phyloP scores from a whole-genome alignment of 768 basidiomycete species.

The Auriscalpium microsporum region DNA sequence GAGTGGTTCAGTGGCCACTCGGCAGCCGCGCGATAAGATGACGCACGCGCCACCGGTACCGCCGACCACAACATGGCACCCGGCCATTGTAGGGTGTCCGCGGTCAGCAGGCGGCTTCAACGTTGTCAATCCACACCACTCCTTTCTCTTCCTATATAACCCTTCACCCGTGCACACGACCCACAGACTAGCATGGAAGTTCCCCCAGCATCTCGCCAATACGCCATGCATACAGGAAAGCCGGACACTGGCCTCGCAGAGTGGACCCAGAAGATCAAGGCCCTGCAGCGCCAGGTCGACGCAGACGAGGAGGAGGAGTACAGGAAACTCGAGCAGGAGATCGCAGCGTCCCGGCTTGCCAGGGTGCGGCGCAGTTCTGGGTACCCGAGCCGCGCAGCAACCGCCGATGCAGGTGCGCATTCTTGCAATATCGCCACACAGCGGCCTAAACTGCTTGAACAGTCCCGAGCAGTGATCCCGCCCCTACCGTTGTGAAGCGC shows the following conservation, averaged over 20 bases:
- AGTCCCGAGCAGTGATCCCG: background rate
- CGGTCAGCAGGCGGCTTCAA: too few relatives aligned
- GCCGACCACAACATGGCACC: too few relatives aligned
- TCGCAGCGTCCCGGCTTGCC: slow-evolving; percentile 41
- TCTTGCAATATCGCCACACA: background rate
- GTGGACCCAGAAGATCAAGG: slow-evolving; percentile 76
- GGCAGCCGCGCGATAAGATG: too few relatives aligned
- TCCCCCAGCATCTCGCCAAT: slow-evolving; percentile 10
- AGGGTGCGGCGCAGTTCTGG: slow-evolving; percentile 35
- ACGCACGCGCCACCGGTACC: too few relatives aligned
- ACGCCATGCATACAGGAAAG: slow-evolving; percentile 20
- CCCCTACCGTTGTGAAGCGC: background rate
- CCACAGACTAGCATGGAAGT: slow-evolving; percentile 7
- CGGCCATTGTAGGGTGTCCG: too few relatives aligned
- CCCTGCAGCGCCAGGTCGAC: slow-evolving; percentile 72
- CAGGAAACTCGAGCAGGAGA: slow-evolving; percentile 50
- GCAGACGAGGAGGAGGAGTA: slow-evolving; percentile 75
- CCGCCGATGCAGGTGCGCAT: slow-evolving; percentile 23
- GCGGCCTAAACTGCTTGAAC: too few relatives aligned
- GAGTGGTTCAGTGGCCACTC: too few relatives aligned
- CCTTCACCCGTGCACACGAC: background rate
- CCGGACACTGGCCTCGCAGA: slow-evolving; percentile 66
- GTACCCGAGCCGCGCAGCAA: slow-evolving; percentile 29
- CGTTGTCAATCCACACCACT: too few relatives aligned
- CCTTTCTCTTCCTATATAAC: too few relatives aligned